Conservation (phyloP, 306 rosid genomes). For the Oemleria cerasiformis region DNA sequence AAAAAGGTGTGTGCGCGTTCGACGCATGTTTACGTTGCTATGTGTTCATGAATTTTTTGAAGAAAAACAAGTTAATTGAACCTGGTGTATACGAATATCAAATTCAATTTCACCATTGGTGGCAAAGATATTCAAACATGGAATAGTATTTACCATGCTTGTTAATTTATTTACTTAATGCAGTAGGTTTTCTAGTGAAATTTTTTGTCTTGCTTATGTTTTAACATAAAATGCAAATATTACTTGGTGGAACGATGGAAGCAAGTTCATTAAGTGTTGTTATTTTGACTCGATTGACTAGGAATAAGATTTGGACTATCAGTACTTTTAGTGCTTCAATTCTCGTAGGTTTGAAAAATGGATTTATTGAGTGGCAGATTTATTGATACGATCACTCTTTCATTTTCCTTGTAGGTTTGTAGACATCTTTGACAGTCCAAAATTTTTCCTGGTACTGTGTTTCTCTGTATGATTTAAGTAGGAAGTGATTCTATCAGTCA, state of each 20-base stretch:
- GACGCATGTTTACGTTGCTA: not conserved
- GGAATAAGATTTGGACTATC: not conserved
- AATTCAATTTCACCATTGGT: not conserved
- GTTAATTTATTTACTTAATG: not conserved
- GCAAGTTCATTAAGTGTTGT: not conserved
- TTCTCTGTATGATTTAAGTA: constrained; percentile 25
- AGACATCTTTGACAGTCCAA: not conserved
- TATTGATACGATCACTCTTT: not conserved
- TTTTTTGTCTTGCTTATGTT: not conserved
- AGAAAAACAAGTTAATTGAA: not conserved
- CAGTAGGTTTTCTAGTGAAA: not conserved
- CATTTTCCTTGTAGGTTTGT: constrained; percentile 11
- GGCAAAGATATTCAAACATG: not conserved
- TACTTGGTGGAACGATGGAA: not conserved
- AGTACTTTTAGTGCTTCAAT: not conserved
- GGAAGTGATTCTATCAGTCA: constrained; percentile 24
- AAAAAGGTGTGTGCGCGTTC: not conserved
- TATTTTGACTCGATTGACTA: not conserved
- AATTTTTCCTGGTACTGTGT: constrained; percentile 10
- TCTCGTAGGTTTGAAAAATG: not conserved
- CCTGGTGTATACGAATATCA: not conserved
- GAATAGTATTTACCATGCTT: not conserved
- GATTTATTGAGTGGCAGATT: not conserved
- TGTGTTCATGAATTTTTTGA: not conserved
- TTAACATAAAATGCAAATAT: not conserved